A percentile compares a stretch with the other conserved stretches of the same genome.
phyloP scores from a whole-genome alignment of 257 asterid genomes.

The Nyctanthes arbortristis region DNA sequence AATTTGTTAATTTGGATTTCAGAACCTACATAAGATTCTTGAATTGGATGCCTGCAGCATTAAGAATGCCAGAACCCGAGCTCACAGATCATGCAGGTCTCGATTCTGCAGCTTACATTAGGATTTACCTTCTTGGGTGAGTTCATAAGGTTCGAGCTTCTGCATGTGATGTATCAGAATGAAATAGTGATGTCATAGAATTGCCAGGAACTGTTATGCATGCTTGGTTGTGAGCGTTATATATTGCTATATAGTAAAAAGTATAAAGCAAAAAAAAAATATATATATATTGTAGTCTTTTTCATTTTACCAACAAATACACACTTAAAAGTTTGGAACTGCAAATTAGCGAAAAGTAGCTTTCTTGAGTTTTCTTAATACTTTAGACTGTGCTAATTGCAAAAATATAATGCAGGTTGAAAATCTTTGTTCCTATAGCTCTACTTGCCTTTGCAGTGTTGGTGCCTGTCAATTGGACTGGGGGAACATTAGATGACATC shows the following conservation, averaged over 20 bases:
- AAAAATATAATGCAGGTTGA: constrained; percentile 58
- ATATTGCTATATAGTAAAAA: not conserved
- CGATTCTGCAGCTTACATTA: constrained; percentile 74
- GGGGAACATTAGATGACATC: constrained; percentile 45
- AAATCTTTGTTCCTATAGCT: constrained; percentile 76
- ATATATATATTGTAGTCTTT: not conserved
- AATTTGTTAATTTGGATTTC: constrained; percentile 52
- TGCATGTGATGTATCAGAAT: not conserved
- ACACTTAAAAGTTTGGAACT: constrained; percentile 8
- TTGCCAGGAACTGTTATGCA: not conserved
- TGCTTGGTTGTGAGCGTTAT: not conserved
- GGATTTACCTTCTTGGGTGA: constrained; percentile 91
- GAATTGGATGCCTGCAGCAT: constrained; percentile 92
- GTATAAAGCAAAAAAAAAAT: not conserved
- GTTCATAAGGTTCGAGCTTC: constrained; percentile 18
- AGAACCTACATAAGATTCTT: constrained; percentile 60
- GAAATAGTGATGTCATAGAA: not conserved
- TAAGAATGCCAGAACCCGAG: constrained; percentile 83
- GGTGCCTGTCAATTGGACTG: constrained; percentile 71
- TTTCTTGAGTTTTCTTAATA: constrained; percentile 1
- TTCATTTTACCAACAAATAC: not conserved
- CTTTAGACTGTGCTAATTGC: not conserved
- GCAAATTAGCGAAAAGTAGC: not conserved
- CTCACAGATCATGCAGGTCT: constrained; percentile 91
- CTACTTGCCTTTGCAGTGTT: constrained; percentile 65